These are phyloP conservation scores for Jaapia argillacea DNA, from an alignment of 768 basidiomycete genomes.

Conservation along the genomic window DNA sequence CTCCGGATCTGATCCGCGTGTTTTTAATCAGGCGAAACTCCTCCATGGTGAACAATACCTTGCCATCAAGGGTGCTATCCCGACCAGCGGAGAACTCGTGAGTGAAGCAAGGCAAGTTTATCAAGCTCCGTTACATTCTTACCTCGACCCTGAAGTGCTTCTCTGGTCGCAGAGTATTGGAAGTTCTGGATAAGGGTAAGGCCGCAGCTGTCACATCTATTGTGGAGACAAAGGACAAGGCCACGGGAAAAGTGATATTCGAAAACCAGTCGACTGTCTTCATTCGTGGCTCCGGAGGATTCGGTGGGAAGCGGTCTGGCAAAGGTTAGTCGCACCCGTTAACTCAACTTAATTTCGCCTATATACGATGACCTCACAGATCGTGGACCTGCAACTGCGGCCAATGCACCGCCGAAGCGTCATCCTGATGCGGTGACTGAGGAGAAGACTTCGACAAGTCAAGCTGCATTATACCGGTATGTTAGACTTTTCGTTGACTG, in stretches of 20 bases:
- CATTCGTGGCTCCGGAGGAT: constrained; percentile 91
- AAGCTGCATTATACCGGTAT: constrained; percentile 90
- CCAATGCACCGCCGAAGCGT: constrained; percentile 73
- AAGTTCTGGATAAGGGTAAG: constrained; percentile 88
- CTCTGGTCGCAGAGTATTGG: constrained; percentile 41
- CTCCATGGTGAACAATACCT: constrained; percentile 97
- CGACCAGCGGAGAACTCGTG: constrained; percentile 72
- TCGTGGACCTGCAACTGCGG: constrained; percentile 80
- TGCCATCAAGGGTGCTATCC: constrained; percentile 77
- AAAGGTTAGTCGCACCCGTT: constrained; percentile 45
- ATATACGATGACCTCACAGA: constrained; percentile 33
- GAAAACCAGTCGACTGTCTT: constrained; percentile 91
- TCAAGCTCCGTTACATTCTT: neutral
- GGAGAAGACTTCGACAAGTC: constrained; percentile 73
- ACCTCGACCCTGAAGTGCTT: neutral
- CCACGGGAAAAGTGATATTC: constrained; percentile 70
- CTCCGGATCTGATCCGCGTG: neutral
- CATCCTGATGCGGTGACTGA: constrained; percentile 79
- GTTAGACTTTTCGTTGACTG: constrained; percentile 7
- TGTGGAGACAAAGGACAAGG: constrained; percentile 73
- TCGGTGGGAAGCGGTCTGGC: constrained; percentile 84
- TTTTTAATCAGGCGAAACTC: constrained; percentile 74
- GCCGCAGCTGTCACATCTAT: constrained; percentile 81
- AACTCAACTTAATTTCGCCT: neutral
- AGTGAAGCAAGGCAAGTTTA: constrained; percentile 56